Evolutionary conservation across 2,329 filamentous ascomycete species (phyloP).

Genomic region (Clonostachys solani): DNA sequence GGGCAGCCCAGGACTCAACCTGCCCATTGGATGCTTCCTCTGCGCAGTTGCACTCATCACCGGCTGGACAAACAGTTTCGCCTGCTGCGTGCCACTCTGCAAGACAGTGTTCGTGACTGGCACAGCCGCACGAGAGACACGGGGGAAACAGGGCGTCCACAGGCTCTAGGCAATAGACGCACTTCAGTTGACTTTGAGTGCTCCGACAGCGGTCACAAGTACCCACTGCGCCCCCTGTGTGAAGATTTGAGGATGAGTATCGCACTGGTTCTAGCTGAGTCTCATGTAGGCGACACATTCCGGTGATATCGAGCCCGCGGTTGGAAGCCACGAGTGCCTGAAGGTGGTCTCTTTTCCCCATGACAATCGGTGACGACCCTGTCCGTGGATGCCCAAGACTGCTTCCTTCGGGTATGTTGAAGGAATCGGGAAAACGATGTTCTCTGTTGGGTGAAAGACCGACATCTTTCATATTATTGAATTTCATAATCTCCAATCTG

Average conservation of each 20-base stretch:
- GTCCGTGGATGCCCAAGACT: slow-evolving; percentile 21
- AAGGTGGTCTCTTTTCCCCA: slow-evolving; percentile 51
- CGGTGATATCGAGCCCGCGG: slow-evolving; percentile 58
- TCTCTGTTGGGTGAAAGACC: slow-evolving; percentile 14
- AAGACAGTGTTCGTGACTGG: slow-evolving; percentile 54
- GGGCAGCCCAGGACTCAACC: slow-evolving; percentile 57
- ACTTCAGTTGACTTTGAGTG: slow-evolving; percentile 52
- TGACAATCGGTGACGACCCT: slow-evolving; percentile 45
- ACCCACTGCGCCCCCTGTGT: slow-evolving; percentile 42
- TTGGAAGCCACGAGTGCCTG: slow-evolving; percentile 44
- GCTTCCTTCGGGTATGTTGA: slow-evolving; percentile 30
- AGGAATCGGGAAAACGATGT: slow-evolving; percentile 25
- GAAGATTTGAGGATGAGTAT: slow-evolving; percentile 33
- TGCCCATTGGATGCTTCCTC: slow-evolving; percentile 51
- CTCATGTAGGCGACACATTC: slow-evolving; percentile 59
- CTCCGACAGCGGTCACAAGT: slow-evolving; percentile 47
- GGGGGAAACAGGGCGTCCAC: slow-evolving; percentile 55
- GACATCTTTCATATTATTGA: slow-evolving; percentile 56
- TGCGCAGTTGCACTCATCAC: slow-evolving; percentile 60
- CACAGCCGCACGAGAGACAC: slow-evolving; percentile 60
- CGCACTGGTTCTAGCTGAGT: slow-evolving; percentile 55
- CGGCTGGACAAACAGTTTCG: slow-evolving; percentile 55
- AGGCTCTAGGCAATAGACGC: slow-evolving; percentile 59
- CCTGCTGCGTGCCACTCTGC: slow-evolving; percentile 54
- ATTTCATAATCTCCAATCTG: slow-evolving; percentile 65